Evolutionary conservation across 2,329 filamentous ascomycete species (phyloP).

Genomic region (Hirsutella thompsonii): DNA sequence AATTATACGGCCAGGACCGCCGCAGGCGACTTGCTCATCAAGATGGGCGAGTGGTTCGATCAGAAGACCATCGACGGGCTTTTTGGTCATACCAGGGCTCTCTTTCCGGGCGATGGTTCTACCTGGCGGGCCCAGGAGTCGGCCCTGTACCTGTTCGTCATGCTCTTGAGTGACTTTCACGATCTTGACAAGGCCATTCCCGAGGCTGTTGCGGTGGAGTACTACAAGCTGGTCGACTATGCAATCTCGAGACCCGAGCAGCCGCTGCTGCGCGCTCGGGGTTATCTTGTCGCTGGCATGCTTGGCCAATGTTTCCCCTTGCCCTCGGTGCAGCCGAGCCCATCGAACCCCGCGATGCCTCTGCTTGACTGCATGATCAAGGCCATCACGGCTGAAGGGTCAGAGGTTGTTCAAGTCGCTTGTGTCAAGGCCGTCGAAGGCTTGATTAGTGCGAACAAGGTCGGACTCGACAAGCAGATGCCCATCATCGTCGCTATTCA

Average conservation of each 20-base stretch:
- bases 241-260: slow-evolving; percentile 58
- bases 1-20: slow-evolving; percentile 94
- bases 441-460: slow-evolving; percentile 41
- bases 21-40: slow-evolving; percentile 83
- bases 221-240: slow-evolving; percentile 69
- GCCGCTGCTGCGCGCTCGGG: slow-evolving; percentile 71
- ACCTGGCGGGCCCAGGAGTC: slow-evolving; percentile 61
- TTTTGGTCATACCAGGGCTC: slow-evolving; percentile 58
- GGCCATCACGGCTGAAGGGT: slow-evolving; percentile 60
- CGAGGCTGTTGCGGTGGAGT: slow-evolving; percentile 55
- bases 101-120: slow-evolving; percentile 47
- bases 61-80: slow-evolving; percentile 65
- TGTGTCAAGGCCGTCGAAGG: slow-evolving; percentile 78
- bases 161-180: slow-evolving; percentile 70
- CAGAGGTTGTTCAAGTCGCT: slow-evolving; percentile 83
- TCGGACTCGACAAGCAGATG: slow-evolving; percentile 42
- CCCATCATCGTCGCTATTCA: slow-evolving; percentile 50
- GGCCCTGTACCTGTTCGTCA: slow-evolving; percentile 72
- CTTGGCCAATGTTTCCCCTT: slow-evolving; percentile 57
- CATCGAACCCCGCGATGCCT: slow-evolving; percentile 7
- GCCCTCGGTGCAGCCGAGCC: slow-evolving; percentile 28
- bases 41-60: slow-evolving; percentile 81
- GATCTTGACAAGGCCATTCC: slow-evolving; percentile 64
- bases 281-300: slow-evolving; percentile 74
- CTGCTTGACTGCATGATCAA: slow-evolving; percentile 64